Evolutionary conservation across 1,139 yeast species (phyloP).

Genomic region (Debaryomycetaceae sp.): DNA sequence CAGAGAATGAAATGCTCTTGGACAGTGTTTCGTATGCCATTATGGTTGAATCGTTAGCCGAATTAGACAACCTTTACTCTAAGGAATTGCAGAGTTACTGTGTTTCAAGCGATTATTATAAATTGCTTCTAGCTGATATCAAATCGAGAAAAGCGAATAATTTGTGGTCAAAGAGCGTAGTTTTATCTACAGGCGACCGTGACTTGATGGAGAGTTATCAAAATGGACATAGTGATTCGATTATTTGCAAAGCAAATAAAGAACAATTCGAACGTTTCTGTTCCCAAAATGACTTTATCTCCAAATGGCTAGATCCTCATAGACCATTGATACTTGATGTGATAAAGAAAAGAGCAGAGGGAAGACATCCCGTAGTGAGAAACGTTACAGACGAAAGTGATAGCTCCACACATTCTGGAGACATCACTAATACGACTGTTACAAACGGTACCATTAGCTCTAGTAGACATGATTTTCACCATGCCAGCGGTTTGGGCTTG

Average conservation of each 20-base stretch:
- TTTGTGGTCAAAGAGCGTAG: slow-evolving; percentile 31
- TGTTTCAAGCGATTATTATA: slow-evolving; percentile 20
- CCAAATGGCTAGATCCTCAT: slow-evolving; percentile 33
- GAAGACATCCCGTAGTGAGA: background rate
- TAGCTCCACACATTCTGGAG: slow-evolving; percentile 4
- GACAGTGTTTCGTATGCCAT: slow-evolving; percentile 37
- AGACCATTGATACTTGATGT: slow-evolving; percentile 18
- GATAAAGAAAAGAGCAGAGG: slow-evolving; percentile 1
- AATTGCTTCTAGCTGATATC: slow-evolving; percentile 24
- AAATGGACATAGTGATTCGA: slow-evolving; percentile 6
- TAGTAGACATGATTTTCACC: background rate
- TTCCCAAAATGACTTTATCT: slow-evolving; percentile 27
- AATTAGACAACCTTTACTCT: slow-evolving; percentile 29
- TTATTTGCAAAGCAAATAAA: slow-evolving; percentile 12
- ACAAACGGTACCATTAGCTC: background rate
- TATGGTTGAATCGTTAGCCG: slow-evolving; percentile 22
- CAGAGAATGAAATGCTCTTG: slow-evolving; percentile 16
- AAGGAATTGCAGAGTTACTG: slow-evolving; percentile 24
- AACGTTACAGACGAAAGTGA: background rate
- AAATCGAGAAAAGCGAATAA: slow-evolving; percentile 22
- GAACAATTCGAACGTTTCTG: slow-evolving; percentile 29
- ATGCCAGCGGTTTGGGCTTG: slow-evolving; percentile 26
- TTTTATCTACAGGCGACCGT: slow-evolving; percentile 16
- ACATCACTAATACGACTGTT: slow-evolving; percentile 5
- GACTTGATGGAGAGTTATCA: slow-evolving; percentile 8